Percentiles rank a stretch among this genome's conserved stretches.
Conservation (phyloP, 1,284 basidiomycete genomes). For the Ganoderma multipileum region DNA sequence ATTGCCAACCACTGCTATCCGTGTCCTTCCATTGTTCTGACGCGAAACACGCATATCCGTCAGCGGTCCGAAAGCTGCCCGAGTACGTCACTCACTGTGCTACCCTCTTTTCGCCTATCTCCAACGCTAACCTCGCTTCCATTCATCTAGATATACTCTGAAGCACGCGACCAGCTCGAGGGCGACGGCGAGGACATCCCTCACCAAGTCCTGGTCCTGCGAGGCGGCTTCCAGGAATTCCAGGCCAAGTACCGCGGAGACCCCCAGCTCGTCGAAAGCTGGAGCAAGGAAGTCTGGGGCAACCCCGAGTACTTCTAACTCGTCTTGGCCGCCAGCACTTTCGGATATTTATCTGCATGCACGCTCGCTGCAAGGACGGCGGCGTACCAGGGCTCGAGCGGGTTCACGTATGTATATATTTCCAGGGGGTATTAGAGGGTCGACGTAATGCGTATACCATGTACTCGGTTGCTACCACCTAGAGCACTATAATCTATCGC, state of each 20-base stretch:
- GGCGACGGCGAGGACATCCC: conserved; percentile 46
- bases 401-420: conserved; percentile 1
- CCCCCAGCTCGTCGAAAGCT: conserved; percentile 75
- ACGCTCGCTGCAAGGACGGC: not conserved
- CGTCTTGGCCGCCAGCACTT: not conserved
- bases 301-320: conserved; percentile 26
- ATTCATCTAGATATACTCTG: conserved; percentile 64
- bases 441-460: not conserved
- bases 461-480: conserved; percentile 1
- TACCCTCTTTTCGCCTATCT: not conserved
- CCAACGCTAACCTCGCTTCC: not conserved
- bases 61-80: conserved; percentile 79
- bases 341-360: not conserved
- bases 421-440: not conserved
- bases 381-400: not conserved
- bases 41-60: not conserved
- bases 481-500: conserved; percentile 4
- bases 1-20: no score
- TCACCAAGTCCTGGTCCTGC: conserved; percentile 68
- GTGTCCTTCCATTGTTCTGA: not conserved
- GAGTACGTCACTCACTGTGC: conserved; percentile 48
- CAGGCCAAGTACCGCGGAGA: conserved; percentile 76
- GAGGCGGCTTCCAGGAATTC: conserved; percentile 75
- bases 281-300: conserved; percentile 68
- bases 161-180: conserved; percentile 53